Evolutionary conservation across 306 rosid genomes (phyloP).

Genomic region (Hylodesmum podocarpum): DNA sequence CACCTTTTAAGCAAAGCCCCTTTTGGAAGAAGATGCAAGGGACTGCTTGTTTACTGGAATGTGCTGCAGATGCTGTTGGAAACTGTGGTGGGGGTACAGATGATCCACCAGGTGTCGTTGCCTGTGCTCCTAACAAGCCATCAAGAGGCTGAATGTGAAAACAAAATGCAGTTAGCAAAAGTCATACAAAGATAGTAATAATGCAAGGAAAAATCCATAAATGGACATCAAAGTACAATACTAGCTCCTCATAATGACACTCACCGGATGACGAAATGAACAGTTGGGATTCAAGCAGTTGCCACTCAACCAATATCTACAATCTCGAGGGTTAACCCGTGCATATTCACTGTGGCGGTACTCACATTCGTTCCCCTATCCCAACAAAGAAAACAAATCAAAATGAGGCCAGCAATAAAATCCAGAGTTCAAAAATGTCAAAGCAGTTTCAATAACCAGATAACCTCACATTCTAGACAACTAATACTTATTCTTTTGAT

Average conservation of each 20-base stretch:
- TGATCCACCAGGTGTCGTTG: constrained; percentile 57
- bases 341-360: constrained; percentile 98
- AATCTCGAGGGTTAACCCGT: constrained; percentile 92
- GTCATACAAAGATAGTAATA: neutral
- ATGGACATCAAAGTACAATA: neutral
- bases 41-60: constrained; percentile 67
- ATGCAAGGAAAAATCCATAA: neutral
- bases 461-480: neutral
- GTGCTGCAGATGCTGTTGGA: constrained; percentile 43
- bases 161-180: constrained; percentile 26
- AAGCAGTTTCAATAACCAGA: neutral
- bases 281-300: constrained; percentile 94
- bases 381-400: constrained; percentile 30
- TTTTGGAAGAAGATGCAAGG: constrained; percentile 92
- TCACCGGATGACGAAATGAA: constrained; percentile 92
- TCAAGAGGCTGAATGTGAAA: constrained; percentile 75
- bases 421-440: neutral
- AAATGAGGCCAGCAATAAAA: neutral
- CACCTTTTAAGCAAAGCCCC: constrained; percentile 90
- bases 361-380: constrained; percentile 92
- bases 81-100: constrained; percentile 48
- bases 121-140: constrained; percentile 69
- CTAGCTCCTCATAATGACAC: constrained; percentile 25
- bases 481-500: neutral
- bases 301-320: constrained; percentile 95